Conservation (phyloP, 83 land plant genomes). For the Thuja plicata region DNA sequence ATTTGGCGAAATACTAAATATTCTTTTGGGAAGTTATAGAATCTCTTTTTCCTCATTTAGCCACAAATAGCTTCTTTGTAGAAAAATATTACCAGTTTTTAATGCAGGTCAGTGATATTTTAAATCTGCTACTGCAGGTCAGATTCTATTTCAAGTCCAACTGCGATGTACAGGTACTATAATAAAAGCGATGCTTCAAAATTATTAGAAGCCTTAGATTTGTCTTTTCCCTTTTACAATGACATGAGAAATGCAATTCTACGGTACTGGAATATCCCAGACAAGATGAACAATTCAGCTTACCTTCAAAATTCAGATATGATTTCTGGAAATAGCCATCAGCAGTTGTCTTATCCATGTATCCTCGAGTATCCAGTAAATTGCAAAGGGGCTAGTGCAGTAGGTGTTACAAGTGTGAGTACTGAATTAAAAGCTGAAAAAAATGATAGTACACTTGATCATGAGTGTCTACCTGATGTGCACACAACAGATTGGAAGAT, state of each 20-base stretch:
- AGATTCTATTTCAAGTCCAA: slow-evolving; percentile 23
- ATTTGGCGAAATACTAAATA: neutral
- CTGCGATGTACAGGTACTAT: slow-evolving; percentile 55
- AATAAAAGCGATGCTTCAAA: slow-evolving; percentile 41
- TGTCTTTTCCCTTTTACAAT: slow-evolving; percentile 28
- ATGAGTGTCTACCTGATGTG: neutral
- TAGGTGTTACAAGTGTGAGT: neutral
- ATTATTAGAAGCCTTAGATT: slow-evolving; percentile 43
- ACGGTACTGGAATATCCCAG: slow-evolving; percentile 54
- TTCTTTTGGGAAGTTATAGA: neutral
- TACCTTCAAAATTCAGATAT: slow-evolving; percentile 9
- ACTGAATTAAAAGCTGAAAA: neutral
- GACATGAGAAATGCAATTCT: slow-evolving; percentile 46
- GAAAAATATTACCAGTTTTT: neutral
- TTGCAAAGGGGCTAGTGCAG: neutral
- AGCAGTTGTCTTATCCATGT: neutral
- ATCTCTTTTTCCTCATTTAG: neutral
- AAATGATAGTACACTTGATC: neutral
- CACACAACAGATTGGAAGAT: neutral
- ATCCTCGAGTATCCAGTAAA: neutral
- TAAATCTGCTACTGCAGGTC: slow-evolving; percentile 45
- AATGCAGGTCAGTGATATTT: neutral
- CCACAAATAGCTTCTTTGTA: neutral
- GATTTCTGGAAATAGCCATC: neutral
- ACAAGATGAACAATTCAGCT: neutral